A percentile compares a stretch with the other conserved stretches of the same genome.
Evolutionary conservation across 768 basidiomycete genomes (phyloP).

Genomic region (Termitomyces sp.): DNA sequence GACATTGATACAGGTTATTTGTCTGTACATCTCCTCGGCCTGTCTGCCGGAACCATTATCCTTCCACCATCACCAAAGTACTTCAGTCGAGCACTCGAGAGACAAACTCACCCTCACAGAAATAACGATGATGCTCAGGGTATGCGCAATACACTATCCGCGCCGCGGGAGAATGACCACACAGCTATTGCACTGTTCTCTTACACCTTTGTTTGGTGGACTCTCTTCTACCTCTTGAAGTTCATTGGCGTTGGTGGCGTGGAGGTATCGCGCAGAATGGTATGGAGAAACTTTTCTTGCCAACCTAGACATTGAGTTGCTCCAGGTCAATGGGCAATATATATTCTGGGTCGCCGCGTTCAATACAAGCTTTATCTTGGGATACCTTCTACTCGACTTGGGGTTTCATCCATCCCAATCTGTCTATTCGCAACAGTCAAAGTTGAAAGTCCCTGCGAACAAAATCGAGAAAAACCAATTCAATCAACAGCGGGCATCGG

Average conservation of each 20-base stretch:
- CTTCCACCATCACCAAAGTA: conserved; percentile 76
- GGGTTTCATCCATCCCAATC: conserved; percentile 52
- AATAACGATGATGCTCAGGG: conserved; percentile 10
- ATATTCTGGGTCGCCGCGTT: conserved; percentile 86
- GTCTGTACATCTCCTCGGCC: conserved; percentile 82
- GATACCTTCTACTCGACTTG: conserved; percentile 76
- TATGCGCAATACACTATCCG: conserved; percentile 16
- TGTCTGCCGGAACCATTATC: conserved; percentile 76
- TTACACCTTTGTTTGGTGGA: conserved; percentile 82
- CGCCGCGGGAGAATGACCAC: conserved; percentile 64
- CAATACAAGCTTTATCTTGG: conserved; percentile 82
- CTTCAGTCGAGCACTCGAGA: conserved; percentile 54
- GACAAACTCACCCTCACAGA: conserved; percentile 7
- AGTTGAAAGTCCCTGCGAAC: conserved; percentile 18
- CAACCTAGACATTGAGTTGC: neutral
- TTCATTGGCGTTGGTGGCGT: conserved; percentile 38
- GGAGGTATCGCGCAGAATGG: conserved; percentile 44
- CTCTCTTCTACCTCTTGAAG: conserved; percentile 38
- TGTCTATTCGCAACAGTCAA: conserved; percentile 25
- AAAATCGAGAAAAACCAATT: neutral
- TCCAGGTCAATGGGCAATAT: conserved; percentile 84
- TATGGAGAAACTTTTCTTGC: conserved; percentile 16
- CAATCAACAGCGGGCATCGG: conserved; percentile 1
- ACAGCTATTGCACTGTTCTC: conserved; percentile 73
- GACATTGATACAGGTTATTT: conserved; percentile 64